Evolutionary conservation across 1,284 basidiomycete species (phyloP).

Genomic region (Puccinia polysora): DNA sequence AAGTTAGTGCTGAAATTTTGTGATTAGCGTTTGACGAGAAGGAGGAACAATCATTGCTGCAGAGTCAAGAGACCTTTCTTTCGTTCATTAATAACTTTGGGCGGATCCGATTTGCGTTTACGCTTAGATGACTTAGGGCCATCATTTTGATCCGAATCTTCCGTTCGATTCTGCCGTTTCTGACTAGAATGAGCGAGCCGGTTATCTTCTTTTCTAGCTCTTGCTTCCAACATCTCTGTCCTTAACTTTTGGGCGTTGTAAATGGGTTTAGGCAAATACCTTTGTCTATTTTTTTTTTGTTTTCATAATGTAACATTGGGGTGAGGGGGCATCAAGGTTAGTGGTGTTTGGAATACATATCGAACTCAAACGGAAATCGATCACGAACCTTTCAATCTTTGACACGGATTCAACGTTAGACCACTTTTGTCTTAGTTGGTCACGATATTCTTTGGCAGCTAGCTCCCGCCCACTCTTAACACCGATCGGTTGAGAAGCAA

Average conservation of each 20-base stretch:
- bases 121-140: conserved; percentile 2
- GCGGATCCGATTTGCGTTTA: conserved; percentile 3
- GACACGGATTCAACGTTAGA: conserved; percentile 74
- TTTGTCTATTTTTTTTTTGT: conserved; percentile 54
- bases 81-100: conserved; percentile 25
- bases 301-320: neutral
- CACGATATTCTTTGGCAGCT: conserved; percentile 85
- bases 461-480: conserved; percentile 86
- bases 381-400: conserved; percentile 64
- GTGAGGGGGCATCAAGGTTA: neutral
- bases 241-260: conserved; percentile 83
- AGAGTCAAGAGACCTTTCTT: conserved; percentile 36
- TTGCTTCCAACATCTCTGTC: conserved; percentile 84
- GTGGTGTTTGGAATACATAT: neutral
- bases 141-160: conserved; percentile 8
- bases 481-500: conserved; percentile 86
- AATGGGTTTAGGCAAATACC: conserved; percentile 84
- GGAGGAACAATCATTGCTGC: conserved; percentile 9
- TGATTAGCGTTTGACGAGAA: too few relatives aligned
- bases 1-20: too few relatives aligned
- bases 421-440: conserved; percentile 84
- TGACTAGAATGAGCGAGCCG: conserved; percentile 57
- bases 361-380: neutral
- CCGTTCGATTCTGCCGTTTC: conserved; percentile 4
- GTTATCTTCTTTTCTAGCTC: conserved; percentile 86